phyloP scores from a whole-genome alignment of 2,329 filamentous ascomycete genomes.

The Fusarium euwallaceae region DNA sequence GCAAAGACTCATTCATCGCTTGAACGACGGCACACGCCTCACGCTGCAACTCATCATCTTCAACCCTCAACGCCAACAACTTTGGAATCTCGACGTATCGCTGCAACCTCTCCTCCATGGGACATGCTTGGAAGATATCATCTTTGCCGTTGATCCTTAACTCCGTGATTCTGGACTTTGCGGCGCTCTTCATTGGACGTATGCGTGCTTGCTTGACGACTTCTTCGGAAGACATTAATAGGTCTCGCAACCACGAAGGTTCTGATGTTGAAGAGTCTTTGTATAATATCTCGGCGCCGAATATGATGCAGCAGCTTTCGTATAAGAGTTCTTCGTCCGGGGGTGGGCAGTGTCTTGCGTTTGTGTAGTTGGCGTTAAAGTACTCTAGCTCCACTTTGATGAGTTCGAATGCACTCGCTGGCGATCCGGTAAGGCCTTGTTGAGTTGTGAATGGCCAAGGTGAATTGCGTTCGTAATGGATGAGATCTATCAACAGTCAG shows the following conservation, averaged over 20 bases:
- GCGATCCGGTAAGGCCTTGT: conserved; percentile 25
- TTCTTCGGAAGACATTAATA: conserved; percentile 36
- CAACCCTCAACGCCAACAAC: conserved; percentile 13
- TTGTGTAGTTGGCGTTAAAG: conserved; percentile 29
- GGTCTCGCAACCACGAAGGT: conserved; percentile 41
- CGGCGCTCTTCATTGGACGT: conserved; percentile 33
- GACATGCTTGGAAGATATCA: conserved; percentile 40
- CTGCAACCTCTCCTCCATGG: conserved; percentile 30
- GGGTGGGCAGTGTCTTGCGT: conserved; percentile 21
- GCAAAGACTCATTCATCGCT: not conserved
- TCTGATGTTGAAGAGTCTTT: not conserved
- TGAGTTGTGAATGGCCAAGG: conserved; percentile 48
- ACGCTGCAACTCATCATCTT: conserved; percentile 30
- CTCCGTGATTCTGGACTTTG: conserved; percentile 29
- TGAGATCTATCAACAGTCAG: conserved; percentile 46
- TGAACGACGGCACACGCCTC: conserved; percentile 28
- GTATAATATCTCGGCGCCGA: conserved; percentile 39
- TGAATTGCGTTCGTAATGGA: conserved; percentile 54
- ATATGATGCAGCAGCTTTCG: conserved; percentile 43
- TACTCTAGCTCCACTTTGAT: conserved; percentile 51
- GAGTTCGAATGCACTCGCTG: conserved; percentile 49
- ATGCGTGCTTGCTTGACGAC: conserved; percentile 30
- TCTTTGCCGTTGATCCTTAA: conserved; percentile 40
- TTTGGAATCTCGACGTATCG: conserved; percentile 3
- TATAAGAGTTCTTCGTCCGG: conserved; percentile 34